phyloP scores from a whole-genome alignment of 2,329 filamentous ascomycete genomes.

The Pezizomycotina sp. region DNA sequence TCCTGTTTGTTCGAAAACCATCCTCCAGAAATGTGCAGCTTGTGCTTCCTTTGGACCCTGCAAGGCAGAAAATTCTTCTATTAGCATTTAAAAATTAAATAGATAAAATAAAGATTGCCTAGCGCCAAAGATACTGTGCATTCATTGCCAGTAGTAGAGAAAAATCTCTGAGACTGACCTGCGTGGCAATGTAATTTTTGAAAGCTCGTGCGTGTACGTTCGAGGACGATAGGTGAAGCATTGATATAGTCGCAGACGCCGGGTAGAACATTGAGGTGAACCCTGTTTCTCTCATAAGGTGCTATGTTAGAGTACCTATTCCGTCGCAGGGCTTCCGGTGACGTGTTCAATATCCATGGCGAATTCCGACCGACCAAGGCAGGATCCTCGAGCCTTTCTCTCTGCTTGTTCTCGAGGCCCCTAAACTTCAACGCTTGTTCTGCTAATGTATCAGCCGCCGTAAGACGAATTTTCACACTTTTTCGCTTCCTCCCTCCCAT shows the following conservation, averaged over 20 bases:
- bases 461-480: too few relatives aligned
- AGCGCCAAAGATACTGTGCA: neutral
- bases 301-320: constrained; percentile 79
- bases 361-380: too few relatives aligned
- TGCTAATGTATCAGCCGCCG: too few relatives aligned
- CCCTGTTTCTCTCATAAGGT: constrained; percentile 72
- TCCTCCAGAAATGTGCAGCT: constrained; percentile 78
- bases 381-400: too few relatives aligned
- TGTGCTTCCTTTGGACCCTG: constrained; percentile 64
- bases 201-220: constrained; percentile 37
- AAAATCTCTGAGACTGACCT: constrained; percentile 33
- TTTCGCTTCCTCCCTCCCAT: too few relatives aligned
- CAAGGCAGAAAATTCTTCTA: neutral
- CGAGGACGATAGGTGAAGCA: constrained; percentile 52
- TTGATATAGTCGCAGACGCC: constrained; percentile 66
- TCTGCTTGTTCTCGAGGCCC: too few relatives aligned
- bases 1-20: constrained; percentile 69
- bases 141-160: neutral
- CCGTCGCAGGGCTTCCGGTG: too few relatives aligned
- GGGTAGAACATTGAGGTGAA: constrained; percentile 62
- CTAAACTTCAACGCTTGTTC: too few relatives aligned
- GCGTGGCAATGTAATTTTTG: constrained; percentile 70
- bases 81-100: neutral
- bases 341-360: too few relatives aligned
- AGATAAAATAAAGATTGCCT: neutral